Percentiles rank a stretch among this genome's conserved stretches.
phyloP scores from a whole-genome alignment of 495 filamentous ascomycete genomes.

The Coniosporium apollinis region DNA sequence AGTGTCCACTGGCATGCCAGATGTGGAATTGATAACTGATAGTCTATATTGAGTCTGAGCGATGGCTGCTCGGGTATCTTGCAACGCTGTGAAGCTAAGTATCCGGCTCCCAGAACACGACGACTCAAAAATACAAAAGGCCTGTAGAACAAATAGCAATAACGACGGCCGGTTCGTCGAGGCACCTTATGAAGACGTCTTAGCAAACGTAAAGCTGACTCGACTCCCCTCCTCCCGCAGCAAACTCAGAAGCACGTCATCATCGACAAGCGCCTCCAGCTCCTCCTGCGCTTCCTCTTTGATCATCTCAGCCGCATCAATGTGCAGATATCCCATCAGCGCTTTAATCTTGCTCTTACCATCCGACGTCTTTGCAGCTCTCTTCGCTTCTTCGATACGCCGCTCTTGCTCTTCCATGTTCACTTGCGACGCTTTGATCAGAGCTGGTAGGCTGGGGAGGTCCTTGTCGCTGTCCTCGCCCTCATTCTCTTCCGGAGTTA shows the following conservation, averaged over 20 bases:
- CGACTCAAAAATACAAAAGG: too few species aligned
- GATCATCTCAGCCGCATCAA: constrained; percentile 28
- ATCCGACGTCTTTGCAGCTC: constrained; percentile 31
- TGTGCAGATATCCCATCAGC: constrained; percentile 51
- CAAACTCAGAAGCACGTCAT: constrained; percentile 43
- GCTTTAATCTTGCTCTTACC: constrained; percentile 45
- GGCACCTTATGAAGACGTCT: constrained; percentile 27
- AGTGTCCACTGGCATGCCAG: neutral
- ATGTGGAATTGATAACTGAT: too few species aligned
- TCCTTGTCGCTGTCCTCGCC: constrained; percentile 16
- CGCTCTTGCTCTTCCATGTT: constrained; percentile 45
- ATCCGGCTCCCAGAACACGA: too few species aligned
- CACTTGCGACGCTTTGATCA: constrained; percentile 42
- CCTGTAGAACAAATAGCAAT: too few species aligned
- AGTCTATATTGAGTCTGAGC: too few species aligned
- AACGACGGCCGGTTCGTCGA: too few species aligned
- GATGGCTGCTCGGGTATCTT: too few species aligned
- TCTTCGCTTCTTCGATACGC: constrained; percentile 24
- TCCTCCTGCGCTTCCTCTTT: constrained; percentile 21
- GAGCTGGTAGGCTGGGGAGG: constrained; percentile 6
- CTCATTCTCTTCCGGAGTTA: constrained; percentile 7
- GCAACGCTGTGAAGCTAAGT: too few species aligned
- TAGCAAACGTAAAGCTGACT: constrained; percentile 54
- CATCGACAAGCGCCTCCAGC: constrained; percentile 30
- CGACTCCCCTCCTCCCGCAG: constrained; percentile 42